Conservation (phyloP, 257 asterid species). For the Jacaranda copaia region DNA sequence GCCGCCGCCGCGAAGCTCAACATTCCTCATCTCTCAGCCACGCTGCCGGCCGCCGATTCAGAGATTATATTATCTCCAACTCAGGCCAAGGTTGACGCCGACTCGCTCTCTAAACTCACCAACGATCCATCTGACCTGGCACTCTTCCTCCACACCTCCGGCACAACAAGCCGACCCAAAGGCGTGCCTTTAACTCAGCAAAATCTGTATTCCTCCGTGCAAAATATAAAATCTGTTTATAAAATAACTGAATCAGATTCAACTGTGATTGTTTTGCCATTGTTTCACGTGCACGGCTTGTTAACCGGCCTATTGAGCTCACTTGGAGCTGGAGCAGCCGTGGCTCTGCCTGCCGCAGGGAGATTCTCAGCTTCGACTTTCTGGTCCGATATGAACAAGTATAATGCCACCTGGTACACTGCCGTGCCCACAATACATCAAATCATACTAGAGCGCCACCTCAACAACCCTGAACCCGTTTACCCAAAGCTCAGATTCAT, state of each 20-base stretch:
- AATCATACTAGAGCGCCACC: conserved; percentile 84
- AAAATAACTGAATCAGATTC: conserved; percentile 78
- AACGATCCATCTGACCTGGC: conserved; percentile 82
- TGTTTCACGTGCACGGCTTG: conserved; percentile 97
- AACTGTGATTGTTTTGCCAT: conserved; percentile 86
- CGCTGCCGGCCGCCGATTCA: conserved; percentile 53
- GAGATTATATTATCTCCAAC: conserved; percentile 55
- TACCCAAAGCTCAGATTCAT: conserved; percentile 93
- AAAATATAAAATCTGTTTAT: conserved; percentile 75
- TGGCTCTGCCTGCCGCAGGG: conserved; percentile 87
- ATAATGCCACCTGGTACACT: conserved; percentile 93
- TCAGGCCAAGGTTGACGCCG: conserved; percentile 43
- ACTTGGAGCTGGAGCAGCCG: conserved; percentile 86
- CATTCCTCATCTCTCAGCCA: conserved; percentile 68
- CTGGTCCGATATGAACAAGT: conserved; percentile 85
- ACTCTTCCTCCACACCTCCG: conserved; percentile 98
- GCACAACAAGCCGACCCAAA: conserved; percentile 98
- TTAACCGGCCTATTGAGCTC: conserved; percentile 87
- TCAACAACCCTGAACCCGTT: conserved; percentile 61
- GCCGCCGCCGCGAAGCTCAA: conserved; percentile 88
- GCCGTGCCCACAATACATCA: conserved; percentile 99
- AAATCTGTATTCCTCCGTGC: conserved; percentile 77
- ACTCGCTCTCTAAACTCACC: conserved; percentile 50
- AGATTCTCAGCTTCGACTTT: conserved; percentile 95
- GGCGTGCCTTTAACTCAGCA: conserved; percentile 93